A percentile compares a stretch with the other conserved stretches of the same genome.
Evolutionary conservation across 164 flowering plant species (phyloP).

Genomic region (Umbellularia californica): DNA sequence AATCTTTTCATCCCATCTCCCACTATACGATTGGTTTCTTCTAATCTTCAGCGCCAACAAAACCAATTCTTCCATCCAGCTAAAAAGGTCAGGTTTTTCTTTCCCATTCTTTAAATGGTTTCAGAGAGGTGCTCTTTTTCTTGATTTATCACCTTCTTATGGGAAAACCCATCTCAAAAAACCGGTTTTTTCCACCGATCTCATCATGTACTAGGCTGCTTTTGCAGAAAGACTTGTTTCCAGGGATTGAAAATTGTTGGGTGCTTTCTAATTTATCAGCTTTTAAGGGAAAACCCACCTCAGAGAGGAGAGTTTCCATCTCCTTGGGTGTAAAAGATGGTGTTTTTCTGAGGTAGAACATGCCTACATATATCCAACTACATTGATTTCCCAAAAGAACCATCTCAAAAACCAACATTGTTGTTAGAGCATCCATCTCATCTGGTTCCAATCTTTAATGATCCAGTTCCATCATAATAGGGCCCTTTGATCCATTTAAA

Average conservation of each 20-base stretch:
- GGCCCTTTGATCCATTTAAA: constrained; percentile 21
- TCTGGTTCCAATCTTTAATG: constrained; percentile 2
- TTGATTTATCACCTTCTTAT: background rate
- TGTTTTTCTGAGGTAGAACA: too few species aligned
- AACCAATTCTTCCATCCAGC: background rate
- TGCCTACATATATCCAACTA: background rate
- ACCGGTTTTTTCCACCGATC: background rate
- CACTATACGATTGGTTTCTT: too few species aligned
- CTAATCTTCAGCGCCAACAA: too few species aligned
- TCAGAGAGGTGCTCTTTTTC: background rate
- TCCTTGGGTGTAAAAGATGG: too few species aligned
- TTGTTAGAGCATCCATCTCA: background rate
- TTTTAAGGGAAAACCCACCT: too few species aligned
- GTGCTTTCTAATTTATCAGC: too few species aligned
- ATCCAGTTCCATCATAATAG: background rate
- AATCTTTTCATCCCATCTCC: too few species aligned
- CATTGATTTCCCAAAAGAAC: background rate
- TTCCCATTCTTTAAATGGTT: background rate
- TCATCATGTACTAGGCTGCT: background rate
- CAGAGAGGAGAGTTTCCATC: too few species aligned
- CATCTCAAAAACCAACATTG: background rate
- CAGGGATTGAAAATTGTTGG: too few species aligned
- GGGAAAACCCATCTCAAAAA: constrained; percentile 2
- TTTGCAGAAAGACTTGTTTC: too few species aligned
- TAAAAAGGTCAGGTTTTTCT: background rate